phyloP scores from a whole-genome alignment of 495 filamentous ascomycete genomes.

The Trichoderma erinaceum region DNA sequence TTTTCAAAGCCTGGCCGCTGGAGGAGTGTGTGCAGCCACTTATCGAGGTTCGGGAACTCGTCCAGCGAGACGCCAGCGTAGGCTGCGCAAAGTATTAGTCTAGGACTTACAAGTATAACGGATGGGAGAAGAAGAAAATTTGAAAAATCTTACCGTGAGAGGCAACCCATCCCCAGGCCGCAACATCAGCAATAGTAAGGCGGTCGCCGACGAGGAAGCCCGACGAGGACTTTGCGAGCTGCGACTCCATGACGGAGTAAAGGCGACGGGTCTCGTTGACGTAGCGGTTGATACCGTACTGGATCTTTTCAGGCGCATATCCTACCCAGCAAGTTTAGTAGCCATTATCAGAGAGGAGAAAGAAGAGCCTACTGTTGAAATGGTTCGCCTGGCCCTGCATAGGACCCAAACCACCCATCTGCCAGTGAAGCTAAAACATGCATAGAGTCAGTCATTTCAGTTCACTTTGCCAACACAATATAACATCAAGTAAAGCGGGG shows the following conservation, averaged over 20 bases:
- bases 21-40: conserved; percentile 61
- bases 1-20: conserved; percentile 64
- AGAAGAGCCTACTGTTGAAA: conserved; percentile 51
- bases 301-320: conserved; percentile 81
- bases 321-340: conserved; percentile 21
- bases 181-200: conserved; percentile 78
- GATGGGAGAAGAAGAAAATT: not conserved
- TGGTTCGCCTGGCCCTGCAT: conserved; percentile 94
- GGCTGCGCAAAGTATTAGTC: conserved; percentile 26
- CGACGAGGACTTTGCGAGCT: conserved; percentile 56
- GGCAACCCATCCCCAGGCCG: conserved; percentile 71
- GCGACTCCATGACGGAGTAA: conserved; percentile 71
- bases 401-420: conserved; percentile 72
- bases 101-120: not conserved
- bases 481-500: not conserved
- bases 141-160: conserved; percentile 7
- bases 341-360: not conserved
- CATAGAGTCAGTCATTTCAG: not conserved
- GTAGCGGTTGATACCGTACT: conserved; percentile 82
- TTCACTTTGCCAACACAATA: not conserved
- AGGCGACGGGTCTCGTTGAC: conserved; percentile 73
- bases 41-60: conserved; percentile 64
- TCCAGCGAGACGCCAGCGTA: conserved; percentile 72
- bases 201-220: conserved; percentile 74
- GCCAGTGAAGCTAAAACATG: conserved; percentile 37